These are phyloP conservation scores for Penicillium sp. DNA, from an alignment of 2,329 filamentous ascomycete genomes.

Conservation along the genomic window DNA sequence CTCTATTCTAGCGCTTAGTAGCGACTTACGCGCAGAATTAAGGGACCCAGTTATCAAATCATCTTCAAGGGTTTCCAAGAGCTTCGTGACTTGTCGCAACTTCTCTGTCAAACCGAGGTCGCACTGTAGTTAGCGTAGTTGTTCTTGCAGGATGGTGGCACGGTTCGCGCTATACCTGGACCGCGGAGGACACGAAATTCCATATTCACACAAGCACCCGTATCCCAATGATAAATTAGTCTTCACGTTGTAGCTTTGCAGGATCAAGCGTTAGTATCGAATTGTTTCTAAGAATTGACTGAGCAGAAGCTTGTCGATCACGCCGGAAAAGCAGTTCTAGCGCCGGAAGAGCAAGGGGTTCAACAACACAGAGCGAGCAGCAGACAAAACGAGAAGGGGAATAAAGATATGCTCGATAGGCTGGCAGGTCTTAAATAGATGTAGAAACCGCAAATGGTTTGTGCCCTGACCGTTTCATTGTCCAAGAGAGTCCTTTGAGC, in stretches of 20 bases:
- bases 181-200: constrained; percentile 31
- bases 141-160: neutral
- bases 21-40: constrained; percentile 61
- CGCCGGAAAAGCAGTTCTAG: constrained; percentile 2
- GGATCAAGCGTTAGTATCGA: neutral
- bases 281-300: neutral
- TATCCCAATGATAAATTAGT: neutral
- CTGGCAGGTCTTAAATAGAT: neutral
- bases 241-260: neutral
- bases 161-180: constrained; percentile 29
- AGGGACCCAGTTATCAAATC: constrained; percentile 68
- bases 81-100: constrained; percentile 67
- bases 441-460: neutral
- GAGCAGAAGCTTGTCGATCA: neutral
- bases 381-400: no score
- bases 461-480: constrained; percentile 12
- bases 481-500: constrained; percentile 9
- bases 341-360: neutral
- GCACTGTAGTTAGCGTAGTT: neutral
- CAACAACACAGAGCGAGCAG: neutral
- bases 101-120: constrained; percentile 58
- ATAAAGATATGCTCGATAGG: neutral
- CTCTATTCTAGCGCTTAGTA: neutral
- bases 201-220: constrained; percentile 26
- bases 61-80: constrained; percentile 65